phyloP scores from a whole-genome alignment of 225 moss, liverwort and hornwort species.

The Sphagnum tenellum region DNA sequence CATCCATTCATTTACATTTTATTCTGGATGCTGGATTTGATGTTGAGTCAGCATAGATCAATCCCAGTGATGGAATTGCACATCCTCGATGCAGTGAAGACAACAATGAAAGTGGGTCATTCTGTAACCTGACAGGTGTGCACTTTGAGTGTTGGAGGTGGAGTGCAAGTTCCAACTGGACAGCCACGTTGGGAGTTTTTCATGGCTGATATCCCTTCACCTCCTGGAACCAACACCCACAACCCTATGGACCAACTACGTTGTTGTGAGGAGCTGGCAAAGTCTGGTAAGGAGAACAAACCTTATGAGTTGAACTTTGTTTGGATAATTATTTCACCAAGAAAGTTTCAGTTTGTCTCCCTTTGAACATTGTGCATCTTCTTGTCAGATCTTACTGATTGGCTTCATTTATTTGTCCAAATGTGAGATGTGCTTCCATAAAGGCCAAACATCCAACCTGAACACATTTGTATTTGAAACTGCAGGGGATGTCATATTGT shows the following conservation, averaged over 20 bases:
- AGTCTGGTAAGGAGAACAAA: constrained; percentile 14
- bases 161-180: constrained; percentile 35
- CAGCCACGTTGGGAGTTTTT: constrained; percentile 52
- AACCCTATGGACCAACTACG: constrained; percentile 39
- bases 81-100: neutral
- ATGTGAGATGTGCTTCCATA: no score
- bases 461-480: neutral
- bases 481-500: constrained; percentile 43
- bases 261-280: constrained; percentile 34
- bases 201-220: constrained; percentile 35
- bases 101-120: neutral
- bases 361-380: no score
- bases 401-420: no score
- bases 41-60: neutral
- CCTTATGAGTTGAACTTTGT: neutral
- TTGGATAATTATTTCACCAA: neutral
- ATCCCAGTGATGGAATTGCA: neutral
- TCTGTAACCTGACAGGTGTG: constrained; percentile 18
- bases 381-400: no score
- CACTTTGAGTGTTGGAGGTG: constrained; percentile 47
- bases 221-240: constrained; percentile 3
- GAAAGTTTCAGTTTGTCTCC: no score
- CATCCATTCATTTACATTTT: no score
- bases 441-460: no score
- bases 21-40: neutral